These are phyloP conservation scores for Kwoniella shivajii DNA, from an alignment of 1,284 basidiomycete species.

Conservation along the genomic window DNA sequence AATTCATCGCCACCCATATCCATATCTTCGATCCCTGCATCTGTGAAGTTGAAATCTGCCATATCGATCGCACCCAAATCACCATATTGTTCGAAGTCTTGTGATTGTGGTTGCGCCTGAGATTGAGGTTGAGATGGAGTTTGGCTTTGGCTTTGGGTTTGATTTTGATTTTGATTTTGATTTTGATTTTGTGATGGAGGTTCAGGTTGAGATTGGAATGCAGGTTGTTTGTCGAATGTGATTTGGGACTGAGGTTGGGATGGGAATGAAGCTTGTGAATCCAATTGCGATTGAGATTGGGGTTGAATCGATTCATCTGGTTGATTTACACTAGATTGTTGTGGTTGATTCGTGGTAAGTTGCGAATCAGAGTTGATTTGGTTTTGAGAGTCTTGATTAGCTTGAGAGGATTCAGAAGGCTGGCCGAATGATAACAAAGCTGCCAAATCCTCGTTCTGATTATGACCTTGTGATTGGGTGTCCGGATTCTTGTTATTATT, in stretches of 20 bases:
- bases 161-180: background rate
- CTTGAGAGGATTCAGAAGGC: background rate
- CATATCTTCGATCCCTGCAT: conserved; percentile 11
- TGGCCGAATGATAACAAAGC: background rate
- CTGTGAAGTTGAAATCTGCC: conserved; percentile 22
- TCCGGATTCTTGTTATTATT: no score
- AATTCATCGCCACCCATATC: conserved; percentile 22
- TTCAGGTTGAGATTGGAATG: background rate
- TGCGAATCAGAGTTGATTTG: background rate
- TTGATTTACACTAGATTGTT: background rate
- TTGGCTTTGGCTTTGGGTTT: background rate
- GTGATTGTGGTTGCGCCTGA: background rate
- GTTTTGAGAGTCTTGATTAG: no score
- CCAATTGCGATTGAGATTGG: background rate
- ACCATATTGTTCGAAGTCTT: background rate
- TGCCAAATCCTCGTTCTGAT: background rate
- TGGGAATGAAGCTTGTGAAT: background rate
- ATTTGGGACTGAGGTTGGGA: background rate
- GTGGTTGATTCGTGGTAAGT: background rate
- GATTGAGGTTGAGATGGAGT: background rate
- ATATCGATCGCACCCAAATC: conserved; percentile 21
- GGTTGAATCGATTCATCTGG: no score
- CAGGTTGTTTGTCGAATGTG: no score
- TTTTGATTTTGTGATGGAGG: background rate
- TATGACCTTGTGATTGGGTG: no score